These are phyloP conservation scores for Diutina ranongensis DNA, from an alignment of 1,139 yeast species.

Conservation along the genomic window DNA sequence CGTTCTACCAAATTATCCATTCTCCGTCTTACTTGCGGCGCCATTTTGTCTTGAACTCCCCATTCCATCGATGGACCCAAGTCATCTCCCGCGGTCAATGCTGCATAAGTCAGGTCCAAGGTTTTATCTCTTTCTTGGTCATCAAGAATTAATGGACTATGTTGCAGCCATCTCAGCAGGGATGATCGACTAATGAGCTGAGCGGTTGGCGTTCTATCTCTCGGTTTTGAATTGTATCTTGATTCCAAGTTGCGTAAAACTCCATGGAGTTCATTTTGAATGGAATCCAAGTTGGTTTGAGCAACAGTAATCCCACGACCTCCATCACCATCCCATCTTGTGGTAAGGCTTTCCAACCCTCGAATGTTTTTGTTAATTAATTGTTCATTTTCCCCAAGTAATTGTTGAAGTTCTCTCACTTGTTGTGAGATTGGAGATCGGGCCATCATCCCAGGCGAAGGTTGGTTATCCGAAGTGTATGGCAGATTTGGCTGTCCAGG, in stretches of 20 bases:
- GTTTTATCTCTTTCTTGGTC: not conserved
- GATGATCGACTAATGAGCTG: not conserved
- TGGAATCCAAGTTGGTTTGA: not conserved
- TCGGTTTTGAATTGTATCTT: not conserved
- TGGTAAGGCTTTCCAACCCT: not conserved
- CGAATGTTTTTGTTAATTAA: not conserved
- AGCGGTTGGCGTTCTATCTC: not conserved
- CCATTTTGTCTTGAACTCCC: not conserved
- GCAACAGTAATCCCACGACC: not conserved
- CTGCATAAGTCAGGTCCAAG: constrained; percentile 2
- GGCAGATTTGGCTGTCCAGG: constrained; percentile 2
- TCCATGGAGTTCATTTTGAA: not conserved
- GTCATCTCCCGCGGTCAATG: not conserved
- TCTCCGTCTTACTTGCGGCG: not conserved
- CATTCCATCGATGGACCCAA: not conserved
- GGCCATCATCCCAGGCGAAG: not conserved
- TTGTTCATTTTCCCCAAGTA: not conserved
- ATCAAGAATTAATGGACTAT: not conserved
- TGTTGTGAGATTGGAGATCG: not conserved
- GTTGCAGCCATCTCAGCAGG: not conserved
- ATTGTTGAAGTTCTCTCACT: not conserved
- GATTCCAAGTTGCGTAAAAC: not conserved
- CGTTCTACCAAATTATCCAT: not conserved
- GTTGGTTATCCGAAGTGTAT: not conserved
- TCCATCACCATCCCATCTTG: not conserved